A percentile compares a stretch with the other conserved stretches of the same genome.
phyloP scores from a whole-genome alignment of 495 filamentous ascomycete genomes.

The Eremomyces bilateralis region DNA sequence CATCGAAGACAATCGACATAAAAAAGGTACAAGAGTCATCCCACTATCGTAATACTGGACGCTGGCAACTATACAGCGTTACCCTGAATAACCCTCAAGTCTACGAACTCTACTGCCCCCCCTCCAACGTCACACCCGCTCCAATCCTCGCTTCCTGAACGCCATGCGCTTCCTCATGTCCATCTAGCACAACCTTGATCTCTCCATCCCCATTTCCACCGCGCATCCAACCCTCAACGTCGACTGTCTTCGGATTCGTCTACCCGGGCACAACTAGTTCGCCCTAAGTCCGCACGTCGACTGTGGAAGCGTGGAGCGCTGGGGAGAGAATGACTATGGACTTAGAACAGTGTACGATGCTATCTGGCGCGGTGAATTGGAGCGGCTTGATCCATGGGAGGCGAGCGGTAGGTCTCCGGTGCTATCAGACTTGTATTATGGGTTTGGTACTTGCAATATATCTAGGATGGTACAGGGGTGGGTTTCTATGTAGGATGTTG shows the following conservation, averaged over 20 bases:
- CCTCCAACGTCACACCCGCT: constrained; percentile 52
- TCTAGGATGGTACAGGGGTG: constrained; percentile 78
- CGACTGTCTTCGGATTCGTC: constrained; percentile 61
- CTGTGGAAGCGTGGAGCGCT: constrained; percentile 66
- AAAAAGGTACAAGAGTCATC: constrained; percentile 18
- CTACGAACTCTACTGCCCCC: constrained; percentile 79
- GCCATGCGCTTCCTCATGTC: constrained; percentile 52
- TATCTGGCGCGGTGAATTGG: constrained; percentile 59
- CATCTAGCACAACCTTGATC: constrained; percentile 48
- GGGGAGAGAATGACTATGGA: constrained; percentile 65
- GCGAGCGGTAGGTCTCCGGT: constrained; percentile 43
- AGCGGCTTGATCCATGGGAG: constrained; percentile 65
- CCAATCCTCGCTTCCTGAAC: constrained; percentile 45
- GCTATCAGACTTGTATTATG: constrained; percentile 58
- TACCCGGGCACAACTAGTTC: constrained; percentile 56
- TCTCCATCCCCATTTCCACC: constrained; percentile 33
- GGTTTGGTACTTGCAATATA: constrained; percentile 60
- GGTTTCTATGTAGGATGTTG: constrained; percentile 52
- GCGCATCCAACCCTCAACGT: constrained; percentile 49
- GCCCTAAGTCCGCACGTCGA: constrained; percentile 74
- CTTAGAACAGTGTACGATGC: constrained; percentile 43
- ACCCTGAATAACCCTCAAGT: constrained; percentile 47
- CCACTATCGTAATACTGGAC: no score
- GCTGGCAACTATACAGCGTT: no score
- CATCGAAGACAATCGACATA: constrained; percentile 19